Percentiles rank a stretch among this genome's conserved stretches.
These are phyloP conservation scores for Penicillium mononematosum DNA, from an alignment of 495 filamentous ascomycete genomes.

Conservation along the genomic window DNA sequence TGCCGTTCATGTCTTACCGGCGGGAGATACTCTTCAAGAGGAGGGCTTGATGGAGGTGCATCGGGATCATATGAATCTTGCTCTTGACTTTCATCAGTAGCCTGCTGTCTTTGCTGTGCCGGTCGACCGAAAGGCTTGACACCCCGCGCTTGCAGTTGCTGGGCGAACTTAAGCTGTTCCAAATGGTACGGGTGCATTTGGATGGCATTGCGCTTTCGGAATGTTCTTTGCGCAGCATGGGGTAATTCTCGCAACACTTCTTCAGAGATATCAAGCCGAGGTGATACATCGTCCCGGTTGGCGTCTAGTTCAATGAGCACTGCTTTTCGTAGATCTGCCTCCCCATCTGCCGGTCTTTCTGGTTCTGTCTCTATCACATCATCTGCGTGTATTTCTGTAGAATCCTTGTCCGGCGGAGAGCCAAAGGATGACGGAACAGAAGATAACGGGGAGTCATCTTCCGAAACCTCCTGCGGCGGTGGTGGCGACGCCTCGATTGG, in stretches of 20 bases:
- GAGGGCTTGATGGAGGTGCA: slow-evolving; percentile 36
- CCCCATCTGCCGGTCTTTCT: background rate
- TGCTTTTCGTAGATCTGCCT: background rate
- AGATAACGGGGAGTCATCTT: slow-evolving; percentile 44
- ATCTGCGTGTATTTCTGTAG: background rate
- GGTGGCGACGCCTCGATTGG: background rate
- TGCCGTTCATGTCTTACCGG: slow-evolving; percentile 13
- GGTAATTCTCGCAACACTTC: slow-evolving; percentile 34
- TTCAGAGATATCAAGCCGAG: slow-evolving; percentile 31
- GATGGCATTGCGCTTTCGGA: slow-evolving; percentile 70
- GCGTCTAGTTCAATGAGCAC: slow-evolving; percentile 6
- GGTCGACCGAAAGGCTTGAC: slow-evolving; percentile 36
- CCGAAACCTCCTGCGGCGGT: slow-evolving; percentile 7
- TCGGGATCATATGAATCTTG: slow-evolving; percentile 31
- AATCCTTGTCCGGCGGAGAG: slow-evolving; percentile 14
- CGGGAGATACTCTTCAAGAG: slow-evolving; percentile 26
- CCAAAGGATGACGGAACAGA: slow-evolving; percentile 38
- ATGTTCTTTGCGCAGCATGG: slow-evolving; percentile 39
- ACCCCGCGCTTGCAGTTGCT: slow-evolving; percentile 57
- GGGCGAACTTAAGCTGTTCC: slow-evolving; percentile 62
- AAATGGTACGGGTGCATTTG: slow-evolving; percentile 71
- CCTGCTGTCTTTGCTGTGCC: slow-evolving; percentile 26
- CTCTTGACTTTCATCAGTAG: slow-evolving; percentile 55
- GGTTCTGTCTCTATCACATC: background rate
- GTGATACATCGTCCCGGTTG: slow-evolving; percentile 19